Conservation (phyloP, 495 filamentous ascomycete genomes). For the Lasiosphaeria ovina region DNA sequence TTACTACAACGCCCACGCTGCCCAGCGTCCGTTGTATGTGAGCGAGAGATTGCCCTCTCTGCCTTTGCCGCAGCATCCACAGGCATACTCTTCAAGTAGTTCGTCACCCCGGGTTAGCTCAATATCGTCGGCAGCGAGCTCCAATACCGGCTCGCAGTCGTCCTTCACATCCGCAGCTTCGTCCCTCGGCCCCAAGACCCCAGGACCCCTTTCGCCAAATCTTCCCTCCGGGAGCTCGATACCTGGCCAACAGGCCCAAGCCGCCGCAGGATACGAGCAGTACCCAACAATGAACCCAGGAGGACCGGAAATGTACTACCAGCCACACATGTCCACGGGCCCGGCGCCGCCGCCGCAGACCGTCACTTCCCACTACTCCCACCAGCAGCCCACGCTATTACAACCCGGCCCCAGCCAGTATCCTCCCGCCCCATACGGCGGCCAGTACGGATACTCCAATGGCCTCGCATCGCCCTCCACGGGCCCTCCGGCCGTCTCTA, state of each 20-base stretch:
- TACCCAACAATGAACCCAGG: slow-evolving; percentile 84
- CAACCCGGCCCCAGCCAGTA: slow-evolving; percentile 77
- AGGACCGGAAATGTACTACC: slow-evolving; percentile 76
- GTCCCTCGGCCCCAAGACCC: slow-evolving; percentile 58
- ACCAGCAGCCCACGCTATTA: slow-evolving; percentile 74
- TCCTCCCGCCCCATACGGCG: slow-evolving; percentile 53
- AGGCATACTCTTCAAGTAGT: slow-evolving; percentile 61
- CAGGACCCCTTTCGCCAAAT: slow-evolving; percentile 44
- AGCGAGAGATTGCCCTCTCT: slow-evolving; percentile 78
- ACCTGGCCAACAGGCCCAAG: slow-evolving; percentile 40
- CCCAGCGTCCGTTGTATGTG: slow-evolving; percentile 62
- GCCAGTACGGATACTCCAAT: slow-evolving; percentile 71
- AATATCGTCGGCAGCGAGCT: slow-evolving; percentile 56
- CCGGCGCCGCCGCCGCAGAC: slow-evolving; percentile 79
- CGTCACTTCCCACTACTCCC: slow-evolving; percentile 72
- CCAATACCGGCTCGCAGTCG: slow-evolving; percentile 51
- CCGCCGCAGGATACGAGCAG: slow-evolving; percentile 49
- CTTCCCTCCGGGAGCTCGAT: slow-evolving; percentile 41
- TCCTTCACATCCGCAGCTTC: slow-evolving; percentile 54
- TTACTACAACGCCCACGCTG: slow-evolving; percentile 72
- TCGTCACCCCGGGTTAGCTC: slow-evolving; percentile 70
- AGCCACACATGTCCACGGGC: slow-evolving; percentile 75
- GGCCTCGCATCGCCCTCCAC: slow-evolving; percentile 73
- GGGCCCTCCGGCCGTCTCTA: slow-evolving; percentile 64
- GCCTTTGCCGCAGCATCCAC: slow-evolving; percentile 63